Percentiles rank a stretch among this genome's conserved stretches.
Conservation (phyloP, 768 basidiomycete species). For the Termitomyces sp. region DNA sequence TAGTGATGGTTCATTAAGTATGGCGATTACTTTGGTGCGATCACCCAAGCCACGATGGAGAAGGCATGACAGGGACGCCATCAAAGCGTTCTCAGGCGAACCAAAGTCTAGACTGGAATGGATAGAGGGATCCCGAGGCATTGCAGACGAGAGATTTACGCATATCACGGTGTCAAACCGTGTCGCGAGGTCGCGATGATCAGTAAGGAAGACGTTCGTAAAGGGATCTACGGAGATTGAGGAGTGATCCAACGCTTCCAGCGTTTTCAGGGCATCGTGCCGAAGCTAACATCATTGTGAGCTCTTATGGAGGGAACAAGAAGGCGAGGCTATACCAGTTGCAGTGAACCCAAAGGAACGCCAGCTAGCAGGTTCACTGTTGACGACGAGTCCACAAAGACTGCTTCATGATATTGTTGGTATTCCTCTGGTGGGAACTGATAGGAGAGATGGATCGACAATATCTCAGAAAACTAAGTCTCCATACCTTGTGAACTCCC, state of each 20-base stretch:
- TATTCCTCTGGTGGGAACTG: conserved; percentile 64
- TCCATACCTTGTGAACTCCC: conserved; percentile 49
- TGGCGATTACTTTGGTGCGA: conserved; percentile 58
- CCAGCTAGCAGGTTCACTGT: conserved; percentile 72
- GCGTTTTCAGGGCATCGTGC: conserved; percentile 70
- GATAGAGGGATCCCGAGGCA: conserved; percentile 35
- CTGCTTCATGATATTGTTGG: conserved; percentile 38
- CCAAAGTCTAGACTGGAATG: conserved; percentile 55
- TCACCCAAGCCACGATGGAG: conserved; percentile 69
- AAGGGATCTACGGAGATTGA: conserved; percentile 57
- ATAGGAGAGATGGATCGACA: background rate
- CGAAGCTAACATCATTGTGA: conserved; percentile 45
- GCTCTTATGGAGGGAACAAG: background rate
- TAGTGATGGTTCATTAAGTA: conserved; percentile 49
- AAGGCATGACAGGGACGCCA: conserved; percentile 44
- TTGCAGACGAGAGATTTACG: conserved; percentile 48
- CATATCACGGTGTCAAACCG: conserved; percentile 73
- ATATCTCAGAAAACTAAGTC: background rate
- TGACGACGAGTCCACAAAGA: conserved; percentile 78
- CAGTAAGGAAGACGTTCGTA: conserved; percentile 64
- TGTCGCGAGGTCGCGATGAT: conserved; percentile 55
- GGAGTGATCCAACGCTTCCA: conserved; percentile 54
- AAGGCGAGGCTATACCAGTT: conserved; percentile 44
- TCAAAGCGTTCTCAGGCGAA: conserved; percentile 49
- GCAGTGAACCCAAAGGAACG: conserved; percentile 72